phyloP scores from a whole-genome alignment of 352 stramenopile species.

The Phytophthora syringae region DNA sequence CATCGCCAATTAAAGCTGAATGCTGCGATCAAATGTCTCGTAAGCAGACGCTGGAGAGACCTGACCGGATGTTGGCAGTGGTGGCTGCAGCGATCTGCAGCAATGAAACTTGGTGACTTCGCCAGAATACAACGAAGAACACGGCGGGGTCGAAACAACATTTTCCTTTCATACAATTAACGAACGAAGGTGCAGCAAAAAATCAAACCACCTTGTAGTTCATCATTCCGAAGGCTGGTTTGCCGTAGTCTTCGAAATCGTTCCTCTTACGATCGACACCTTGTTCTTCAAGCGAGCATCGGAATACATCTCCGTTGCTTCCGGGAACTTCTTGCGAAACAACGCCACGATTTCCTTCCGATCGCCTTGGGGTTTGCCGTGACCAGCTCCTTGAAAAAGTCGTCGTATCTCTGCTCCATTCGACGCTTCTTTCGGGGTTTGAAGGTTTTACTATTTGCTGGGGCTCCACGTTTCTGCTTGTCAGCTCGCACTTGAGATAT shows the following conservation, averaged over 20 bases:
- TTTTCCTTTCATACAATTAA: too few relatives aligned
- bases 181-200: too few relatives aligned
- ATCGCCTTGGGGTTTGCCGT: neutral
- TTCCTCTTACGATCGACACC: neutral
- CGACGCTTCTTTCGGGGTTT: slow-evolving; percentile 1
- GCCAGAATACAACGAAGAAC: too few relatives aligned
- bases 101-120: too few relatives aligned
- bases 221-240: neutral
- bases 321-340: slow-evolving; percentile 2
- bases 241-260: neutral
- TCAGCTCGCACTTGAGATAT: neutral
- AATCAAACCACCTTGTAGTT: too few relatives aligned
- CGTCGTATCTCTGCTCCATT: neutral
- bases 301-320: neutral
- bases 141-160: too few relatives aligned
- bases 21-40: too few relatives aligned
- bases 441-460: neutral
- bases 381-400: neutral
- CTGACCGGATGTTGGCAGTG: too few relatives aligned
- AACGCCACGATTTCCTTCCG: neutral
- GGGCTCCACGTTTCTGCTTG: neutral
- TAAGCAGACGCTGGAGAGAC: too few relatives aligned
- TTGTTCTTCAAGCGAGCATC: slow-evolving; percentile 4
- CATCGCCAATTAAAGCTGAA: too few relatives aligned
- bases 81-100: too few relatives aligned